Conservation (phyloP, 2,329 filamentous ascomycete species). For the Bertia moriformis region DNA sequence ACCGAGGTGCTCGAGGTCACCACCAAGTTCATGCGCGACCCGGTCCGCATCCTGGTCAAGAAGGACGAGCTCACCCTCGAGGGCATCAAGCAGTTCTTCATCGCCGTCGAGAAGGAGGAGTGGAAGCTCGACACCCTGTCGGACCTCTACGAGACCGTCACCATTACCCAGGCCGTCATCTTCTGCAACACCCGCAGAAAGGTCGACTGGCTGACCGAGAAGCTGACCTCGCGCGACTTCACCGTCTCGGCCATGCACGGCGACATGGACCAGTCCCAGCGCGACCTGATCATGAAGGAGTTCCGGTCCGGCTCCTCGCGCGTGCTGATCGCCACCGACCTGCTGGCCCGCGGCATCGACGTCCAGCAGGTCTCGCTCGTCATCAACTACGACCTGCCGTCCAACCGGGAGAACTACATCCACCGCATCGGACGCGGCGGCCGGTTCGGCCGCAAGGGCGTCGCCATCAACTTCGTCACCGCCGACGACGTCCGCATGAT, state of each 20-base stretch:
- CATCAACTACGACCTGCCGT: slow-evolving; percentile 99
- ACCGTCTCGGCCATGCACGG: slow-evolving; percentile 99
- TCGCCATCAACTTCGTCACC: slow-evolving; percentile 99
- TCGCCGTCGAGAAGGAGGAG: slow-evolving; percentile 99
- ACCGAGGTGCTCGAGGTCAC: slow-evolving; percentile 98
- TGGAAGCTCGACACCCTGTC: slow-evolving; percentile 99
- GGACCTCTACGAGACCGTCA: slow-evolving; percentile 97
- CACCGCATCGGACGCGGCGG: slow-evolving; percentile 98
- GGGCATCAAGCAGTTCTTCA: slow-evolving; percentile 99
- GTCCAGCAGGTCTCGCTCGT: slow-evolving; percentile 98
- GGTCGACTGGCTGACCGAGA: slow-evolving; percentile 99
- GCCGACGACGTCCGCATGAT: slow-evolving; percentile 99
- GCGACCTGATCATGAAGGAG: slow-evolving; percentile 99
- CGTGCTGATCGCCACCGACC: slow-evolving; percentile 95
- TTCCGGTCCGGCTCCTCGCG: slow-evolving; percentile 97
- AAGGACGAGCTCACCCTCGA: slow-evolving; percentile 98
- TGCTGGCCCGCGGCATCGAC: slow-evolving; percentile 98
- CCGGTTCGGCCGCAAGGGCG: slow-evolving; percentile 99
- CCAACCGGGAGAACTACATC: slow-evolving; percentile 99
- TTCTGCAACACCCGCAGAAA: slow-evolving; percentile 99
- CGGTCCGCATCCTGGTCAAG: slow-evolving; percentile 97
- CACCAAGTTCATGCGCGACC: slow-evolving; percentile 99
- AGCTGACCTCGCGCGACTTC: slow-evolving; percentile 96
- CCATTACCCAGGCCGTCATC: slow-evolving; percentile 98
- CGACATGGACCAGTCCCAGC: slow-evolving; percentile 95